Evolutionary conservation across 441 rosid species (phyloP), one percentile per base, ranked within the genome.

Genomic region (Arabidopsis lyrata): DNA sequence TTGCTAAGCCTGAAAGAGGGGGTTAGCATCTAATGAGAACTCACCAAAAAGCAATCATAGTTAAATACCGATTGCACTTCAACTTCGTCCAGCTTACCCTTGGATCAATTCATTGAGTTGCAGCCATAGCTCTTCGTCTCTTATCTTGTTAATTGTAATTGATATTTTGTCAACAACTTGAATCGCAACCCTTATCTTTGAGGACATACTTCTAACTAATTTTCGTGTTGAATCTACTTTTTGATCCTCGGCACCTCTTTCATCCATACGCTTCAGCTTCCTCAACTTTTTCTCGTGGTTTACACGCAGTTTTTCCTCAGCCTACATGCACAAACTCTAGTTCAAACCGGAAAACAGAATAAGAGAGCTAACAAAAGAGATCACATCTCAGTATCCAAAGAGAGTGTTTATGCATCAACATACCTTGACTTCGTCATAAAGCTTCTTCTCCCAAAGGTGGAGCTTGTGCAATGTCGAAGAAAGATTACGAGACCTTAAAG

Each of bases 41-140:
- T 50, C 58, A 50, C 22, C 16, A 14, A 12, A 73, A 68, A 11
- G 6, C 2, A 0, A 66, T 45, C 47, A 44, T 22, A 34, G 41
- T 53, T 11, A 15, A 1, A 32, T 5, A 74, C 18, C 0, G 31
- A 52, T 42, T 34, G 8, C 22, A 61, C 8, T n/a, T 16, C 2
- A 44, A 42, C 54, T 45, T 70, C 54, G 49, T 48, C 18, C 44
- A 71, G 76, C 81, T 66, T 86, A 95, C 99, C 97, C 99, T 70
- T 87, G 84, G 78, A 95, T 92, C 77, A 95, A 81, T 73, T 86
- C 87, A 75, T 84, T 79, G 3, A 92, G 84, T 53, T 89, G 98
- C 6, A 93, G 96, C 97, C 97, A 95, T 24, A 95, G 87, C 82
- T 92, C 99, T 80, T 92, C 97, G 67, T 95, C 98, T 74, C 97